Evolutionary conservation across 768 basidiomycete genomes (phyloP), one percentile per base, ranked within the genome.

Genomic region (Mycena crocata): DNA sequence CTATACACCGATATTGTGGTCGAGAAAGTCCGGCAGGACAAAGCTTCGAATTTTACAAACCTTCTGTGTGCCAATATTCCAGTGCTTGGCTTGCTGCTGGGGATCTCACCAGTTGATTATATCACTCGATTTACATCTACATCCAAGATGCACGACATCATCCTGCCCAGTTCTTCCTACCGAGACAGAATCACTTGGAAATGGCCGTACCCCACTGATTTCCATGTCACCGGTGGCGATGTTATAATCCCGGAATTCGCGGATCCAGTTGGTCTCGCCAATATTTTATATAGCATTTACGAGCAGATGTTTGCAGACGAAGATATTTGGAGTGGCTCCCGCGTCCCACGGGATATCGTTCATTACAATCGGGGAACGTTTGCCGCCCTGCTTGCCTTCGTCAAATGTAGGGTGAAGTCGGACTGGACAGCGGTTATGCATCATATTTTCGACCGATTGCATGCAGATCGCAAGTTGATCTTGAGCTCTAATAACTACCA

Each of bases 171-270:
- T n/a, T 14, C 42, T 6, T 79, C 81, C 60, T 84, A 76, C 64
- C 81, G 82, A 34, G 76, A 83, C 42, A 65, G 73, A 13, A 75
- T 77, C 9, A 74, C 78, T 1, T 84, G 83, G 83, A 81, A 81
- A 62, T 48, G 7, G 14, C 49, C 49, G 13, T 64, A n/a, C 72
- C 79, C 1, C 5, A 31, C 63, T 19, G 42, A 60, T 17, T 51
- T 31, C 1, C 34, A 32, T 51, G 15, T n/a, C 46, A 23, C 12
- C 32, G 21, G 28, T 26, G 44, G 32, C 34, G 45, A 49, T 17
- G 2, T 28, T 6, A 44, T 55, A 10, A 55, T 32, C n/a, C 64
- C 64, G 21, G 42, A 56, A 28, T 65, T 65, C 37, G 7, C 49
- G 13, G 26, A 65, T 39, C 24, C 56, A 21, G 1, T 10, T 19